Conservation (phyloP, 495 filamentous ascomycete genomes). For the Lophium mytilinum region DNA sequence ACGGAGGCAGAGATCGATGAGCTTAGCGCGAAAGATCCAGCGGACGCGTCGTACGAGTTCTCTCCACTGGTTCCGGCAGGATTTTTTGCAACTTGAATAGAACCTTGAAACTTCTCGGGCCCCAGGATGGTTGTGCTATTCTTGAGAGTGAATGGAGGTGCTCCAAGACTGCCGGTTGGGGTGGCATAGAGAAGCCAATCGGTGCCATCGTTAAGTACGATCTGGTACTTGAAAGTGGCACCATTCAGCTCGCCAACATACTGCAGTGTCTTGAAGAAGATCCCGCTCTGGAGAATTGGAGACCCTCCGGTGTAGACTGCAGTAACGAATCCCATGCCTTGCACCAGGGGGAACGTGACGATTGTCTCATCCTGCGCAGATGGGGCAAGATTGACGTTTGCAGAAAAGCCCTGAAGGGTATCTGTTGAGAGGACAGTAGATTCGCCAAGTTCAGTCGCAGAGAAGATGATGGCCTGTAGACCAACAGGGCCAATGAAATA, state of each 20-base stretch:
- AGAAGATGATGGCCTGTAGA: constrained; percentile 70
- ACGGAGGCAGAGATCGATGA: constrained; percentile 56
- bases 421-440: constrained; percentile 56
- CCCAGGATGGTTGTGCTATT: constrained; percentile 45
- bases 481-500: constrained; percentile 81
- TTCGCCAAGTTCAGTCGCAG: constrained; percentile 60
- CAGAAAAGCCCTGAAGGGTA: constrained; percentile 59
- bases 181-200: constrained; percentile 77
- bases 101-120: constrained; percentile 51
- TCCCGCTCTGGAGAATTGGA: constrained; percentile 63
- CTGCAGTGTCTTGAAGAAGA: constrained; percentile 63
- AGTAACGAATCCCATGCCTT: constrained; percentile 85
- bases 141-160: constrained; percentile 43
- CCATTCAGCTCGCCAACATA: constrained; percentile 46
- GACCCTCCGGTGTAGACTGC: constrained; percentile 62
- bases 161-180: constrained; percentile 40
- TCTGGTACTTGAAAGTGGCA: constrained; percentile 70
- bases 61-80: constrained; percentile 45
- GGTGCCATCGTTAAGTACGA: constrained; percentile 60
- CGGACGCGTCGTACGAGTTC: constrained; percentile 65
- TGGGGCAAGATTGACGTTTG: constrained; percentile 57
- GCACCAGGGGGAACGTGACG: constrained; percentile 74
- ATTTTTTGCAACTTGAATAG: constrained; percentile 75
- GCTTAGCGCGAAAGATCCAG: constrained; percentile 62
- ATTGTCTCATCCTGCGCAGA: constrained; percentile 43